Conservation (phyloP, 495 filamentous ascomycete genomes). For the Aspergillus heteromorphus region DNA sequence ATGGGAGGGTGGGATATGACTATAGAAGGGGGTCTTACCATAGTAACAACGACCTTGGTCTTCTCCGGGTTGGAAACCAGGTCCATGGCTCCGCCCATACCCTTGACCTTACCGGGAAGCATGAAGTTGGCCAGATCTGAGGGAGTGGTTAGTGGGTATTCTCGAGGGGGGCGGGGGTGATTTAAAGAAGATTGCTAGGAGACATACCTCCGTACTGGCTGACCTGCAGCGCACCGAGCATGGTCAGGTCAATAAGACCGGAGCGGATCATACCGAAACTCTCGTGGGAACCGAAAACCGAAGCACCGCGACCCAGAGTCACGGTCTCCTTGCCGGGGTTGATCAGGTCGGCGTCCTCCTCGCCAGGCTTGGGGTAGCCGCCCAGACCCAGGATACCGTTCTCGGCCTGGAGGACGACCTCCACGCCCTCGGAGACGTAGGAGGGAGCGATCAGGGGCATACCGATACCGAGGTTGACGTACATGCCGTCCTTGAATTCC, state of each 20-base stretch:
- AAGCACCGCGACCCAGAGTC: conserved; percentile 69
- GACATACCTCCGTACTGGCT: conserved; percentile 65
- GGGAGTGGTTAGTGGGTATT: neutral
- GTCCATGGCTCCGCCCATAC: conserved; percentile 90
- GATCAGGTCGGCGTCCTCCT: conserved; percentile 84
- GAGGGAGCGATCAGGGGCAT: conserved; percentile 85
- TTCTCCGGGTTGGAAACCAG: conserved; percentile 74
- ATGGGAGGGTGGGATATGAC: neutral
- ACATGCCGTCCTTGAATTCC: conserved; percentile 92
- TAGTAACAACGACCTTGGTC: conserved; percentile 87
- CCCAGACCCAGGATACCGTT: conserved; percentile 88
- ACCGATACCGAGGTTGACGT: conserved; percentile 87
- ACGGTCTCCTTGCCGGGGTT: conserved; percentile 94
- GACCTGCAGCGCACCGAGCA: conserved; percentile 88
- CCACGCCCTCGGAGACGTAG: conserved; percentile 70
- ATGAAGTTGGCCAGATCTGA: conserved; percentile 50
- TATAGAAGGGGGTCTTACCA: conserved; percentile 47
- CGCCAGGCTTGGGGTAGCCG: conserved; percentile 69
- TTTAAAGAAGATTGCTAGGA: neutral
- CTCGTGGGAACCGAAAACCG: conserved; percentile 79
- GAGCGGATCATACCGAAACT: conserved; percentile 89
- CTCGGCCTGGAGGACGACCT: conserved; percentile 82
- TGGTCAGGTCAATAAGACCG: conserved; percentile 83
- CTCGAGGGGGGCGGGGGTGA: neutral
- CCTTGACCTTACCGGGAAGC: conserved; percentile 90